A percentile compares a stretch with the other conserved stretches of the same genome.
Conservation (phyloP, 2,329 filamentous ascomycete species). For the Exophiala sp. region DNA sequence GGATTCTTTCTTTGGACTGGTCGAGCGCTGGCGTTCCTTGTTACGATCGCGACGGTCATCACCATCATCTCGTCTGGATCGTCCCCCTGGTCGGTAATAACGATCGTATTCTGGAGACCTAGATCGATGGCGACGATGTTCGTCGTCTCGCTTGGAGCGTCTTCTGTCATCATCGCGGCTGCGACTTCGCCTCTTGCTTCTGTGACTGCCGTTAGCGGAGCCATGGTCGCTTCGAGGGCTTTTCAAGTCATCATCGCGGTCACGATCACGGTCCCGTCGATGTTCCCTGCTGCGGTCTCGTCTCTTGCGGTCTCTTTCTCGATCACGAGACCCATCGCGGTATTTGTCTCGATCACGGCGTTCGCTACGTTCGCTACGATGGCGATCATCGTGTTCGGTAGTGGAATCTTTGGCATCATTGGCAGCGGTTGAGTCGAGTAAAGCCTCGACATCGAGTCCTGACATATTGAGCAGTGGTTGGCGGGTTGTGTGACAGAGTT, state of each 20-base stretch:
- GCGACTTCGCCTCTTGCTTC: conserved; percentile 72
- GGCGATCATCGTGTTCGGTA: conserved; percentile 51
- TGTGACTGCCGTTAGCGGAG: conserved; percentile 65
- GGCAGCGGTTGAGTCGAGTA: conserved; percentile 80
- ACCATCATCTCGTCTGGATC: conserved; percentile 48
- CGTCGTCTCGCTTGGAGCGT: conserved; percentile 65
- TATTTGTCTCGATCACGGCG: conserved; percentile 56
- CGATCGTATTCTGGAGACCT: conserved; percentile 65
- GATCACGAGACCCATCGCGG: conserved; percentile 56
- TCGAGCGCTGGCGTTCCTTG: conserved; percentile 42
- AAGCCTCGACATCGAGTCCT: conserved; percentile 78
- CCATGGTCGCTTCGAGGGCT: conserved; percentile 72
- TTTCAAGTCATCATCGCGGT: conserved; percentile 56
- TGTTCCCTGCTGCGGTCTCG: conserved; percentile 58
- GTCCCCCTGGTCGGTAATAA: conserved; percentile 49
- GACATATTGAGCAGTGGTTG: conserved; percentile 52
- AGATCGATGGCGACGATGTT: conserved; percentile 65
- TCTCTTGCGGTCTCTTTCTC: conserved; percentile 57
- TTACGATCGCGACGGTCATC: conserved; percentile 48
- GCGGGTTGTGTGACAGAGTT: conserved; percentile 8
- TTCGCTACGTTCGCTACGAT: conserved; percentile 55
- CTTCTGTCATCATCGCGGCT: conserved; percentile 73
- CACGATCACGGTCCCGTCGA: conserved; percentile 49
- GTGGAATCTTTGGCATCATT: conserved; percentile 32
- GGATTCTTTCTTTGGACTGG: conserved; percentile 38